Evolutionary conservation across 2,329 filamentous ascomycete genomes (phyloP).

Genomic region (Alternaria sp.): DNA sequence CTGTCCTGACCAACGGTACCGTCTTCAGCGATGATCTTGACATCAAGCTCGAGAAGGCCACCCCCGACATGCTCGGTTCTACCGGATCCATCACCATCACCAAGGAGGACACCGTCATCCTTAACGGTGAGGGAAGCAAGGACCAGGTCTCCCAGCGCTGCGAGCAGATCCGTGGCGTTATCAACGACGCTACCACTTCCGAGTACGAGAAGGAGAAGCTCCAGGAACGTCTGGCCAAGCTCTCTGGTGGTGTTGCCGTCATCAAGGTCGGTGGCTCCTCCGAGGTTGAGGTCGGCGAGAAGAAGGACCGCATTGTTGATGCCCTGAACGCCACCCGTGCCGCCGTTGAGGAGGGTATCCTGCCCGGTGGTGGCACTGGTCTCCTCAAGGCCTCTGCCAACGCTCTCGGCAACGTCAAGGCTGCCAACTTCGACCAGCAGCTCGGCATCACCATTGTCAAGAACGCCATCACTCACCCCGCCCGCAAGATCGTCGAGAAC

Average conservation of each 20-base stretch:
- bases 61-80: conserved; percentile 92
- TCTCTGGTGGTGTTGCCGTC: conserved; percentile 97
- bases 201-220: conserved; percentile 99
- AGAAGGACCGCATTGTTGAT: conserved; percentile 99
- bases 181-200: conserved; percentile 90
- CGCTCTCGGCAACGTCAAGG: conserved; percentile 82
- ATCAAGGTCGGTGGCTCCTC: conserved; percentile 99
- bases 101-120: conserved; percentile 99
- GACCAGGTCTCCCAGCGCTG: conserved; percentile 93
- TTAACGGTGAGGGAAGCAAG: conserved; percentile 97
- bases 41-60: conserved; percentile 98
- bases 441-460: conserved; percentile 97
- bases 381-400: conserved; percentile 96
- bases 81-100: conserved; percentile 99
- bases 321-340: conserved; percentile 97
- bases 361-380: conserved; percentile 97
- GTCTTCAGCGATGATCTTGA: conserved; percentile 99
- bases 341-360: conserved; percentile 98
- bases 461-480: conserved; percentile 95
- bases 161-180: conserved; percentile 98
- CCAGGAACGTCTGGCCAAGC: conserved; percentile 98
- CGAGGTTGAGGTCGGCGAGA: conserved; percentile 98
- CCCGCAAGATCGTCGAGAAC: conserved; percentile 96
- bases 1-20: conserved; percentile 92
- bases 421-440: conserved; percentile 98